These are phyloP conservation scores for Lanmaoa pseudosensibilis DNA, from an alignment of 768 basidiomycete genomes.

Conservation along the genomic window DNA sequence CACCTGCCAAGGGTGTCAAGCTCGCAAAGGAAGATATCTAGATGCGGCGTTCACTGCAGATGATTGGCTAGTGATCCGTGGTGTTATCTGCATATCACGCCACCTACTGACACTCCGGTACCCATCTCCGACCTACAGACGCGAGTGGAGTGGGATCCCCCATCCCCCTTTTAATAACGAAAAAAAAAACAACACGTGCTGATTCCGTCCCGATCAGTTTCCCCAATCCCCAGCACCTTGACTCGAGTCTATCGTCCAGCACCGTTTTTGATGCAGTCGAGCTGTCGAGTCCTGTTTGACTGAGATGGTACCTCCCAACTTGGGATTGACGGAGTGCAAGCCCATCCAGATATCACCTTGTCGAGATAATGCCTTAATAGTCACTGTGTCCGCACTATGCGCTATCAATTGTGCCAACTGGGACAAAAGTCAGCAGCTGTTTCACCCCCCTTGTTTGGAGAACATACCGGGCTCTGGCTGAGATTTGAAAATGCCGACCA, in stretches of 20 bases:
- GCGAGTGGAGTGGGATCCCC: neutral
- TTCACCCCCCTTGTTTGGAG: neutral
- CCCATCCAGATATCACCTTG: neutral
- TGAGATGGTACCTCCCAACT: neutral
- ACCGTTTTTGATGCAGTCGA: neutral
- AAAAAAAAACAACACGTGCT: no score
- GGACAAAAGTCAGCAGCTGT: neutral
- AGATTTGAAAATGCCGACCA: neutral
- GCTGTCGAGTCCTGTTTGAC: neutral
- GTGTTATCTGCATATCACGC: neutral
- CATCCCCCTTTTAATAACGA: no score
- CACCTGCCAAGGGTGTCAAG: neutral
- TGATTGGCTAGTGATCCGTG: neutral
- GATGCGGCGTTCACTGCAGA: neutral
- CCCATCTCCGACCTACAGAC: neutral
- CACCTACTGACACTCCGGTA: neutral
- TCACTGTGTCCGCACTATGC: no score
- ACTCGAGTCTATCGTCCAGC: neutral
- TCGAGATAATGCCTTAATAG: no score
- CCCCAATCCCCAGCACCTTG: neutral
- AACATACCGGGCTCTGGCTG: no score
- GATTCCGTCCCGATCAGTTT: no score
- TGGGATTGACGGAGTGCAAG: neutral
- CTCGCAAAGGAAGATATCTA: neutral
- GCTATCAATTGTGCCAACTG: neutral